phyloP scores from a whole-genome alignment of 2,329 filamentous ascomycete genomes.

The Paraphoma sp. region DNA sequence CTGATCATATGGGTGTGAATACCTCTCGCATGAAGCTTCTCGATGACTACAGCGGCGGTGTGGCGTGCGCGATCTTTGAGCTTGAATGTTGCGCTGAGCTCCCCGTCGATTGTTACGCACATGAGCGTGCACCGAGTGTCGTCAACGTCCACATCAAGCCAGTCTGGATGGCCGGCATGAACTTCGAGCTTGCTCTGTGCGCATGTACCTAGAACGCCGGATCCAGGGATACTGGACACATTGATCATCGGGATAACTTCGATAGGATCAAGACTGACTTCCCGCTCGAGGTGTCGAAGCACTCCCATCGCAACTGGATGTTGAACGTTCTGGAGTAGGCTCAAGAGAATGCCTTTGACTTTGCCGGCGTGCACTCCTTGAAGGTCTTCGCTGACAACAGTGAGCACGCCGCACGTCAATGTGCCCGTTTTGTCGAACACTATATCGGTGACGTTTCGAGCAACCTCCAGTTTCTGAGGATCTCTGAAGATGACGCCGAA shows the following conservation, averaged over 20 bases:
- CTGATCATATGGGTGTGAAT: slow-evolving; percentile 63
- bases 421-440: slow-evolving; percentile 86
- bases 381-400: slow-evolving; percentile 41
- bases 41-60: slow-evolving; percentile 60
- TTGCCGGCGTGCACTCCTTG: slow-evolving; percentile 7
- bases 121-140: slow-evolving; percentile 40
- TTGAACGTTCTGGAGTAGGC: slow-evolving; percentile 53
- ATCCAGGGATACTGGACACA: slow-evolving; percentile 51
- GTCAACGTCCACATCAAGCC: slow-evolving; percentile 50
- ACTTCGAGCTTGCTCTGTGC: slow-evolving; percentile 33
- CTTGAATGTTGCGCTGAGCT: slow-evolving; percentile 57
- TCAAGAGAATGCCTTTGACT: slow-evolving; percentile 40
- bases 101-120: slow-evolving; percentile 42
- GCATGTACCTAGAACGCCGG: slow-evolving; percentile 51
- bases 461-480: slow-evolving; percentile 68
- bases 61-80: slow-evolving; percentile 57
- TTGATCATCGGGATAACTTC: slow-evolving; percentile 16
- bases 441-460: slow-evolving; percentile 67
- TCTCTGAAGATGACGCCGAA: slow-evolving; percentile 74
- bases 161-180: slow-evolving; percentile 56
- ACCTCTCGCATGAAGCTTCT: slow-evolving; percentile 55
- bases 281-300: slow-evolving; percentile 7
- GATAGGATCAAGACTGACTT: slow-evolving; percentile 9
- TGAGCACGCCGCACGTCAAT: slow-evolving; percentile 65
- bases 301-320: slow-evolving; percentile 63